phyloP scores from a whole-genome alignment of 257 asterid species.

The Asclepias syriaca region DNA sequence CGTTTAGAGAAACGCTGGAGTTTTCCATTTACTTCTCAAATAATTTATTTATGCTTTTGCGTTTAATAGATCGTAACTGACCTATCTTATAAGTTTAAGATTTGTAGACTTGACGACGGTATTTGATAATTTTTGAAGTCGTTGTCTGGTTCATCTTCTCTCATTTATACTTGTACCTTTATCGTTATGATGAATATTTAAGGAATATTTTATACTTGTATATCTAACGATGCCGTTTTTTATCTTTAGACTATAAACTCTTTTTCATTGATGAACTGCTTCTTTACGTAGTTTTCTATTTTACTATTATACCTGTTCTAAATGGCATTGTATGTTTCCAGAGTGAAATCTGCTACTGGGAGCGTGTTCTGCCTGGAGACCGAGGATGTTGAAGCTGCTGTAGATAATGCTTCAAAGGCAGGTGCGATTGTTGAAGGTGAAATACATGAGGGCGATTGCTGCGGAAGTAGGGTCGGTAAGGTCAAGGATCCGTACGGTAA shows the following conservation, averaged over 20 bases:
- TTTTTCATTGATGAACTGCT: too few species aligned
- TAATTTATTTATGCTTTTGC: not conserved
- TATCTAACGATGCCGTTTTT: not conserved
- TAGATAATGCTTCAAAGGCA: constrained; percentile 49
- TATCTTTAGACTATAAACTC: too few species aligned
- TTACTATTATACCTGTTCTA: not conserved
- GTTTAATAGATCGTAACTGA: not conserved
- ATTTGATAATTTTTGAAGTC: not conserved
- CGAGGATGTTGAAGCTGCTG: constrained; percentile 52
- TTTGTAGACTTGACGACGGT: not conserved
- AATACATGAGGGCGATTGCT: constrained; percentile 36
- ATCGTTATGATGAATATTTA: not conserved
- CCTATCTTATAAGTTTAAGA: not conserved
- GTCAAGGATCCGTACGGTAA: constrained; percentile 74
- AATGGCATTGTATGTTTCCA: not conserved
- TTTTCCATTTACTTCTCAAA: not conserved
- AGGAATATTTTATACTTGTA: not conserved
- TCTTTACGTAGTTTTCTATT: not conserved
- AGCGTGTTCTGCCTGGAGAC: constrained; percentile 55
- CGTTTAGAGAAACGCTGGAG: not conserved
- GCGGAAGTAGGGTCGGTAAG: constrained; percentile 59
- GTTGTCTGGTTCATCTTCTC: not conserved
- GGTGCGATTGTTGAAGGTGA: constrained; percentile 53
- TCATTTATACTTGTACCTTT: not conserved
- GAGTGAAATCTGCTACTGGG: constrained; percentile 34